Evolutionary conservation across 352 stramenopile species (phyloP), one percentile per base, ranked within the genome.

Genomic region (Aphanomyces cochlioides): DNA sequence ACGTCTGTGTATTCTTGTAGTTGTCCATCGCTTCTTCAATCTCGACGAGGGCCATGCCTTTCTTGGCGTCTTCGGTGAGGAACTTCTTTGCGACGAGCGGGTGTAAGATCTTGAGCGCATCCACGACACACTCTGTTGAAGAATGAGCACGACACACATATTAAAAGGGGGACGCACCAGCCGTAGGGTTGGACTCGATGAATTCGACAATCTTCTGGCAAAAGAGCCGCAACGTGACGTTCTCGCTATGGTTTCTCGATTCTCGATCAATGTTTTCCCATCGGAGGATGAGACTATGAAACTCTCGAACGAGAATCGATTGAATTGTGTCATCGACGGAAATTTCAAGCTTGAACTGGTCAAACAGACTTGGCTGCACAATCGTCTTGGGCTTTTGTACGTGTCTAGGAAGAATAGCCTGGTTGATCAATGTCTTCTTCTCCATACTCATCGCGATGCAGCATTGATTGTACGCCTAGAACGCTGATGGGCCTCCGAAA

Each of bases 61-160:
- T 67, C 17, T 15, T 56, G 2, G 4, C 41, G 5, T 47, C 37
- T 10, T 47, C 58, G n/a, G 8, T 13, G 6, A 67, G 8, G 5
- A 21, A 36, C 4, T 54, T 36, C 39, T 54, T 48, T 4, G 59
- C 43, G 0, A 21, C 21, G 4, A 67, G 57, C 15, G 3, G 5
- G 57, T 66, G 38, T n/a, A 61, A 41, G n/a, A 61, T 61, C 28
- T 61, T 61, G 54, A 66, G 57, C 39, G 40, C 57, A 21, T 66
- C 37, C 5, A 66, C 15, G 15, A 66, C 57, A 7, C 37, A 50
- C 12, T 45, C 57, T 47, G 39, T n/a, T 15, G 36, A 39, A 39
- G 10, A 39, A 45, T 47, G 19, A 4, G 17, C 3, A 17, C 56
- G 12, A 39, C 56, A 43, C 36, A 28, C 34, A 12, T 17, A 28